A percentile compares a stretch with the other conserved stretches of the same genome.
Evolutionary conservation across 345 rosid species (phyloP).

Genomic region (Citrus medica): DNA sequence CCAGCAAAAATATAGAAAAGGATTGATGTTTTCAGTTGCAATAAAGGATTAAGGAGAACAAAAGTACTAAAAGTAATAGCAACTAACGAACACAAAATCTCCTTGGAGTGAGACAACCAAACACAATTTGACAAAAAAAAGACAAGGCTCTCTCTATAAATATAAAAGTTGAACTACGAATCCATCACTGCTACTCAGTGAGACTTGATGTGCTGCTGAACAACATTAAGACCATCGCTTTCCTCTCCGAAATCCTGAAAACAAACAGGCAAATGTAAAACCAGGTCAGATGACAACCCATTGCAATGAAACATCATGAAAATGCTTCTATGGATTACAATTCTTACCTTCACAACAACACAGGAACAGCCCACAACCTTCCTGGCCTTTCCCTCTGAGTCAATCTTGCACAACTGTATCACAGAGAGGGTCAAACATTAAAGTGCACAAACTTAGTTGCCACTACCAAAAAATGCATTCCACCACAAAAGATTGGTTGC

Average conservation of each 20-base stretch:
- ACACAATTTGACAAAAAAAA: not conserved
- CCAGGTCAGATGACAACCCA: not conserved
- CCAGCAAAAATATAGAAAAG: not conserved
- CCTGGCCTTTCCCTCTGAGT: slow-evolving; percentile 81
- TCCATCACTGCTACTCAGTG: slow-evolving; percentile 21
- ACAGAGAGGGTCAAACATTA: not conserved
- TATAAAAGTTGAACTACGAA: not conserved
- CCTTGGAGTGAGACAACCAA: not conserved
- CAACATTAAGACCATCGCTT: slow-evolving; percentile 45
- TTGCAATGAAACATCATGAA: not conserved
- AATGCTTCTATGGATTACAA: not conserved
- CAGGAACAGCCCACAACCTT: slow-evolving; percentile 92
- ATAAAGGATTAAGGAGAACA: not conserved
- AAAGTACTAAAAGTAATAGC: not conserved
- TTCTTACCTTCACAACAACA: slow-evolving; percentile 69
- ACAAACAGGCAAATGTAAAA: not conserved
- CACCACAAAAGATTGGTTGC: not conserved
- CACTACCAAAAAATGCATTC: not conserved
- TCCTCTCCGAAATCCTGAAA: slow-evolving; percentile 67
- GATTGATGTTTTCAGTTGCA: not conserved
- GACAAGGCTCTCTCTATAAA: not conserved
- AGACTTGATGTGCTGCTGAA: slow-evolving; percentile 49
- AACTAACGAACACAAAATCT: slow-evolving; percentile 2
- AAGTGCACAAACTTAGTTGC: not conserved
- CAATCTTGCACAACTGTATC: slow-evolving; percentile 79